Evolutionary conservation across 1,284 basidiomycete species (phyloP).

Genomic region (Trichosporon sp.): DNA sequence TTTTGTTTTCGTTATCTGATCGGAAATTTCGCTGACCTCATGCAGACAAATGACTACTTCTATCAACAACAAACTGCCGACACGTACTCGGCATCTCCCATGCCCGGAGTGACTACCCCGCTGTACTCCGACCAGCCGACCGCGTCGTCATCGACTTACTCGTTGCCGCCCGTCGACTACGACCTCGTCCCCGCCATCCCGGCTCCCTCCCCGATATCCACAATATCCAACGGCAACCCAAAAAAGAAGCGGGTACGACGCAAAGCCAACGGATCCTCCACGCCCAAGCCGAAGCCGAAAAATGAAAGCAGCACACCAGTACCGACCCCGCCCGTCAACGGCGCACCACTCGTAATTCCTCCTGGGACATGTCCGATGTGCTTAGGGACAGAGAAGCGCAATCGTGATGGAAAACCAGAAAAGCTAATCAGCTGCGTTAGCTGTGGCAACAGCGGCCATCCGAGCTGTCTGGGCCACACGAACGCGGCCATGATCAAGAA

Average conservation of each 20-base stretch:
- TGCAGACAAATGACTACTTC: constrained; percentile 17
- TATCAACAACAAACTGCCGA: constrained; percentile 9
- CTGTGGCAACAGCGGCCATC: constrained; percentile 56
- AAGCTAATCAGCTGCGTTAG: constrained; percentile 37
- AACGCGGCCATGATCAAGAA: constrained; percentile 20
- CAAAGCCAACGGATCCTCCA: background rate
- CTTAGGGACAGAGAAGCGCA: constrained; percentile 17
- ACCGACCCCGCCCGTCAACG: background rate
- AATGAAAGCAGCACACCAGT: background rate
- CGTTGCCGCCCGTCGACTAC: constrained; percentile 13
- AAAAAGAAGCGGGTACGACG: background rate
- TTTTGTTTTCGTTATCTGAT: background rate
- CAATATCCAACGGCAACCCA: constrained; percentile 2
- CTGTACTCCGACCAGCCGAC: background rate
- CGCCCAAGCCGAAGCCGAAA: background rate
- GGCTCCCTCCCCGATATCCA: constrained; percentile 10
- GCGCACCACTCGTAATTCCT: background rate
- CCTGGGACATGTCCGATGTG: background rate
- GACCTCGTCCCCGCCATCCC: constrained; percentile 7
- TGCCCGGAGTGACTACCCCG: constrained; percentile 1
- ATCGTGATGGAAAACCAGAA: constrained; percentile 28
- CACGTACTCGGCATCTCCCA: background rate
- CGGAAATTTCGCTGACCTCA: constrained; percentile 8
- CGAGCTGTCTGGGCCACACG: constrained; percentile 59
- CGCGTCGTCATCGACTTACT: constrained; percentile 15